Evolutionary conservation across 106 monocot genomes (phyloP).

Genomic region (Cymbidium sinense): DNA sequence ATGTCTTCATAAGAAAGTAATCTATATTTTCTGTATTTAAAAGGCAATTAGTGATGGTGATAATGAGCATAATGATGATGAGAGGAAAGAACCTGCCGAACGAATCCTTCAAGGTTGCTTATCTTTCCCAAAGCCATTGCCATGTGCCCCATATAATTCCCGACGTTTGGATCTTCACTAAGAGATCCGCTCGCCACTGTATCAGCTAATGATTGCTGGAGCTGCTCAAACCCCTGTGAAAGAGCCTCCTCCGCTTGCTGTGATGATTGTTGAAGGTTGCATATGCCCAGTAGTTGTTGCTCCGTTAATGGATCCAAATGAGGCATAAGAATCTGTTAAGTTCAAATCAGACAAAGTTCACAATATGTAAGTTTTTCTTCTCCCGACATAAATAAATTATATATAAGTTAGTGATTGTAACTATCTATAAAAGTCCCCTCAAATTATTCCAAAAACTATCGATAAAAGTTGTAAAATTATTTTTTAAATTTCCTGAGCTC

Average conservation of each 20-base stretch:
- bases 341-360: background rate
- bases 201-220: conserved; percentile 71
- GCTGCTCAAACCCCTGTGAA: conserved; percentile 84
- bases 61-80: background rate
- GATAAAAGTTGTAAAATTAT: no score
- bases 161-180: conserved; percentile 36
- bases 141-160: conserved; percentile 88
- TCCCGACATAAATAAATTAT: no score
- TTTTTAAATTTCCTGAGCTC: no score
- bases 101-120: conserved; percentile 69
- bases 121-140: conserved; percentile 70
- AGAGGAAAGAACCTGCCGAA: conserved; percentile 56
- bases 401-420: no score
- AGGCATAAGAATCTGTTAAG: conserved; percentile 54
- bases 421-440: no score
- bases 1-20: background rate
- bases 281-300: conserved; percentile 70
- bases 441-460: no score
- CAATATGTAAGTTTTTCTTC: background rate
- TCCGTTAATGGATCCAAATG: conserved; percentile 91
- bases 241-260: conserved; percentile 95
- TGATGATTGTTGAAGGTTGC: conserved; percentile 78
- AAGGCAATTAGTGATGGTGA: background rate
- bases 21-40: background rate
- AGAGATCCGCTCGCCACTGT: conserved; percentile 51